Evolutionary conservation across 257 asterid genomes (phyloP).

Genomic region (Solanum pennellii): DNA sequence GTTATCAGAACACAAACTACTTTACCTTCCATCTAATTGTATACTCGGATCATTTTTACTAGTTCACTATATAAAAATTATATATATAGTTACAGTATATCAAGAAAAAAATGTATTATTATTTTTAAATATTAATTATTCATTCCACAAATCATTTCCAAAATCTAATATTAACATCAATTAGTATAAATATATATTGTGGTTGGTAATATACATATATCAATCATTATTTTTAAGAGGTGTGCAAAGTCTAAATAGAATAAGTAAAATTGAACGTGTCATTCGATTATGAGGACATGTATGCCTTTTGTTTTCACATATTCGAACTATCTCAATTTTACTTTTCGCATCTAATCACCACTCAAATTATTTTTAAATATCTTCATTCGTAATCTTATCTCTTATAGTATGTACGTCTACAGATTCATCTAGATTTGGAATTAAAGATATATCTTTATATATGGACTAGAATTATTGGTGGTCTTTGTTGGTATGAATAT

Average conservation of each 20-base stretch:
- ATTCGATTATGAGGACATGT: too few species aligned
- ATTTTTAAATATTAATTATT: too few species aligned
- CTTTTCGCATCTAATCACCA: neutral
- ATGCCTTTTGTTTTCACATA: neutral
- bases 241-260: neutral
- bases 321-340: neutral
- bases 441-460: neutral
- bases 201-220: neutral
- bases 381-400: neutral
- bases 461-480: neutral
- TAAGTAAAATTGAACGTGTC: neutral
- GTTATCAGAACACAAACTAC: neutral
- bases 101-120: too few species aligned
- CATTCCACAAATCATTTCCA: neutral
- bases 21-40: neutral
- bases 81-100: too few species aligned
- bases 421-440: neutral
- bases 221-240: neutral
- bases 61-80: accelerated
- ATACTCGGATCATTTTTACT: neutral
- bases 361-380: neutral
- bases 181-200: neutral
- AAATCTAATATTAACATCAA: neutral
- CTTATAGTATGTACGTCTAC: neutral
- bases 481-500: neutral